phyloP scores from a whole-genome alignment of 1,284 basidiomycete genomes.

The Leccinum laetum region DNA sequence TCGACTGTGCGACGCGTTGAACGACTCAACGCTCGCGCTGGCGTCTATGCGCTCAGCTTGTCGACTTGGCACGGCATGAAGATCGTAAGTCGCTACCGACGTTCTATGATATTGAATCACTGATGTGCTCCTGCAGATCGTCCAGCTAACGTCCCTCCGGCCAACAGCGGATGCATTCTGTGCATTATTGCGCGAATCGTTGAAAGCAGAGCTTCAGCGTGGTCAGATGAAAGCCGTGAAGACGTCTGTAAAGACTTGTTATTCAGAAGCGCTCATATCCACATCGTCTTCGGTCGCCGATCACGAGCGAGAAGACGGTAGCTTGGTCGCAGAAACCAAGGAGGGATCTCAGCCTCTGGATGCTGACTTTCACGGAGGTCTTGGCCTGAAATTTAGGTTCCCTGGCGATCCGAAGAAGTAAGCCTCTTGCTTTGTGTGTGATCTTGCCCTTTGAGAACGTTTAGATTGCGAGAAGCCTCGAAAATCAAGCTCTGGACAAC shows the following conservation, averaged over 20 bases:
- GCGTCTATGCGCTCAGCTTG: constrained; percentile 93
- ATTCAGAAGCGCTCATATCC: constrained; percentile 89
- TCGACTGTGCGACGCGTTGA: constrained; percentile 97
- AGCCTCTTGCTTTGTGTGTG: constrained; percentile 26
- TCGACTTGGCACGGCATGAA: constrained; percentile 97
- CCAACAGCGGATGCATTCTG: constrained; percentile 97
- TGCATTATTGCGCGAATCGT: constrained; percentile 82
- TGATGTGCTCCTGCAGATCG: constrained; percentile 56
- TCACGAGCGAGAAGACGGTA: constrained; percentile 67
- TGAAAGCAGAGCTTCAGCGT: constrained; percentile 86
- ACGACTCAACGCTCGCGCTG: constrained; percentile 86
- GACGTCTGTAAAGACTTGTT: constrained; percentile 89
- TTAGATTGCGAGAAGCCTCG: constrained; percentile 89
- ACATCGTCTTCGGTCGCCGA: constrained; percentile 53
- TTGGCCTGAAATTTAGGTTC: constrained; percentile 89
- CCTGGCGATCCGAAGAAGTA: constrained; percentile 94
- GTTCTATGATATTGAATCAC: neutral
- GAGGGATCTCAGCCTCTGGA: constrained; percentile 48
- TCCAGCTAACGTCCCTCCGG: constrained; percentile 95
- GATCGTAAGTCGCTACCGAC: constrained; percentile 63
- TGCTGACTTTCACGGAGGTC: constrained; percentile 77
- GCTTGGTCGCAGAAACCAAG: constrained; percentile 55
- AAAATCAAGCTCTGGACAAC: constrained; percentile 97
- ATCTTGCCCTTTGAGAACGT: constrained; percentile 12
- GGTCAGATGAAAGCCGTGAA: constrained; percentile 96